Evolutionary conservation across 2,329 filamentous ascomycete species (phyloP), one percentile per base, ranked within the genome.

Genomic region (Beauveria medogensis): DNA sequence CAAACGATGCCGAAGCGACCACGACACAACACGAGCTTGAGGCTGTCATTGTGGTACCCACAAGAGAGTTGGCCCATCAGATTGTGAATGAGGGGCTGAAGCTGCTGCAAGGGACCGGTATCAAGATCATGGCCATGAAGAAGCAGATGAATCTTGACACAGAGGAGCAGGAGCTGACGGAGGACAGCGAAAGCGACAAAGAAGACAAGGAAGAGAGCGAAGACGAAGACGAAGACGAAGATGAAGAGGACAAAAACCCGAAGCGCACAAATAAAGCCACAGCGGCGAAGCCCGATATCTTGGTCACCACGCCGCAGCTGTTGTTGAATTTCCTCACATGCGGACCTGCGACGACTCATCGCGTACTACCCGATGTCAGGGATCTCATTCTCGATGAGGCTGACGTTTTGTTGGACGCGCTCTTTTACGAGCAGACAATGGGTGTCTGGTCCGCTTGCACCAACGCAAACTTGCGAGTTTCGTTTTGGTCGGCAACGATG

Each of bases 401-500:
- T 1, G 94, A 99, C 72, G 92, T 97, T 16, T 86, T 99, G 6
- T 83, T 99, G 12, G 92, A 97, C 68, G 87, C 90, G 18, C 80
- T 97, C 5, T 99, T 99, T 78, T 84, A 90, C 61, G 89, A 94
- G 24, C 92, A 97, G 72, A 97, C 92, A 0, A 78, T 95, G 43
- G 82, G 83, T 4, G 87, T 97, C 64, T 97, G 92, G 92, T 83
- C 84, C 47, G 84, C 89, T 3, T 93, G 93, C 72, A 85, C 79
- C 2, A 86, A 87, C 66, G 79, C 84, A 3, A 75, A 80, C n/a
- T 78, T 97, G 9, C 83, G 86, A 26, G 80, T 91, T 3, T 91
- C 89, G 10, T 86, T 96, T 63, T 99, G 93, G 92, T 97, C 94
- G 16, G 94, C 94, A 16, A 99, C 94, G 0, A 97, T 99, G 87